Evolutionary conservation across 306 rosid genomes (phyloP).

Genomic region (Erythrophleum fordii): DNA sequence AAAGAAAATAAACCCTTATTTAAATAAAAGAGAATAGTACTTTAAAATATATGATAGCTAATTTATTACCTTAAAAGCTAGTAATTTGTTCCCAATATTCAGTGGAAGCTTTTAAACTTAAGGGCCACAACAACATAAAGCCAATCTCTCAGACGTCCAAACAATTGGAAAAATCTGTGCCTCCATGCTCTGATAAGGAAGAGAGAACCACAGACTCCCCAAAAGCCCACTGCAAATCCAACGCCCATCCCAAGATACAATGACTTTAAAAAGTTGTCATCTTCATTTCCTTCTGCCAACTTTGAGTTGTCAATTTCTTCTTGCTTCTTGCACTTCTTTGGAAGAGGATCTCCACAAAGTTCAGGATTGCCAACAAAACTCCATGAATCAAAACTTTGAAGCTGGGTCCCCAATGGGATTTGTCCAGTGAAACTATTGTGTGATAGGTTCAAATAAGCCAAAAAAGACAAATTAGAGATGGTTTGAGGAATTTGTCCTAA

Average conservation of each 20-base stretch:
- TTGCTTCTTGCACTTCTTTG: not conserved
- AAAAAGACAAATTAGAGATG: not conserved
- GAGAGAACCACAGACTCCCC: constrained; percentile 2
- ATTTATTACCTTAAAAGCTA: not conserved
- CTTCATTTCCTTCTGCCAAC: not conserved
- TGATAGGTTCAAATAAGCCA: not conserved
- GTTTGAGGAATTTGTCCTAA: not conserved
- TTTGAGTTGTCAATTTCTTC: not conserved
- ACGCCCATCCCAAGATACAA: not conserved
- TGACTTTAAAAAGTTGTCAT: not conserved
- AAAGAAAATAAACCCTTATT: not conserved
- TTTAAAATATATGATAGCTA: not conserved
- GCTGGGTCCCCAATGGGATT: not conserved
- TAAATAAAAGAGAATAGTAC: not conserved
- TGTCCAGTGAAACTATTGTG: not conserved
- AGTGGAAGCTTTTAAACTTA: not conserved
- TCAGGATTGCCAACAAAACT: not conserved
- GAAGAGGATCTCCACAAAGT: not conserved
- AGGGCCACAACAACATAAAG: not conserved
- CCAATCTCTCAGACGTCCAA: not conserved
- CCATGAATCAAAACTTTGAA: not conserved
- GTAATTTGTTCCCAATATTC: not conserved
- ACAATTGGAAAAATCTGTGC: not conserved
- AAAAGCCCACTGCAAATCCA: not conserved
- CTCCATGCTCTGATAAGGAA: not conserved